Conservation (phyloP, 2,329 filamentous ascomycete genomes). For the Parafenestella ontariensis region DNA sequence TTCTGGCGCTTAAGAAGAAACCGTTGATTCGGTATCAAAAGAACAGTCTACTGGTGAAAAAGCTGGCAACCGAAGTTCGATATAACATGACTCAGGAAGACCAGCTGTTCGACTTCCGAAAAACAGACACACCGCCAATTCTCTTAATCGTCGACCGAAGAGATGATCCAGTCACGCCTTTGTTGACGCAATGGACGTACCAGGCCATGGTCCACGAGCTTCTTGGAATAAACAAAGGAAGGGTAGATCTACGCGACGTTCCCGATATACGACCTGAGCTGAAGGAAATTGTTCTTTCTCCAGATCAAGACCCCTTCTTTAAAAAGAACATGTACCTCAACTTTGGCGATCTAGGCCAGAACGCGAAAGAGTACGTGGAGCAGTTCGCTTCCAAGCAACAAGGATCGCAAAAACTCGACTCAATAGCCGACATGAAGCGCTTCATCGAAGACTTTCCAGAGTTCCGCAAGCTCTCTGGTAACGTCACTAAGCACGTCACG, state of each 20-base stretch:
- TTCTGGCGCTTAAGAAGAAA: constrained; percentile 94
- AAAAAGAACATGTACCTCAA: constrained; percentile 99
- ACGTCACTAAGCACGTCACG: constrained; percentile 98
- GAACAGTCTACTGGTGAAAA: constrained; percentile 88
- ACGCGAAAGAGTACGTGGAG: constrained; percentile 98
- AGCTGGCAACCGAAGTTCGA: constrained; percentile 88
- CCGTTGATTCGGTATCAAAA: constrained; percentile 92
- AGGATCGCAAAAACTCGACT: constrained; percentile 93
- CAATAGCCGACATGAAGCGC: constrained; percentile 97
- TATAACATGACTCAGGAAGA: constrained; percentile 96
- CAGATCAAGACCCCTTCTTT: constrained; percentile 98
- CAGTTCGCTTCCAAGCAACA: constrained; percentile 99
- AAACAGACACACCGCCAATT: constrained; percentile 92
- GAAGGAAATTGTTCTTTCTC: constrained; percentile 92
- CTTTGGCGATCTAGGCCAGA: constrained; percentile 92
- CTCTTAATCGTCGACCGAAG: constrained; percentile 88
- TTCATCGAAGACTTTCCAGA: constrained; percentile 99
- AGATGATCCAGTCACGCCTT: constrained; percentile 91
- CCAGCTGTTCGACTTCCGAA: constrained; percentile 94
- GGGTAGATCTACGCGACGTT: constrained; percentile 84
- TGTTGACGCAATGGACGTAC: constrained; percentile 98
- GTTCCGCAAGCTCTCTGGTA: constrained; percentile 94
- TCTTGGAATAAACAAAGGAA: constrained; percentile 91
- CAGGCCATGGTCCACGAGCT: constrained; percentile 99
- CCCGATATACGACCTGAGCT: constrained; percentile 86